These are phyloP conservation scores for Alternaria postmessia DNA, from an alignment of 2,329 filamentous ascomycete species.

Conservation along the genomic window DNA sequence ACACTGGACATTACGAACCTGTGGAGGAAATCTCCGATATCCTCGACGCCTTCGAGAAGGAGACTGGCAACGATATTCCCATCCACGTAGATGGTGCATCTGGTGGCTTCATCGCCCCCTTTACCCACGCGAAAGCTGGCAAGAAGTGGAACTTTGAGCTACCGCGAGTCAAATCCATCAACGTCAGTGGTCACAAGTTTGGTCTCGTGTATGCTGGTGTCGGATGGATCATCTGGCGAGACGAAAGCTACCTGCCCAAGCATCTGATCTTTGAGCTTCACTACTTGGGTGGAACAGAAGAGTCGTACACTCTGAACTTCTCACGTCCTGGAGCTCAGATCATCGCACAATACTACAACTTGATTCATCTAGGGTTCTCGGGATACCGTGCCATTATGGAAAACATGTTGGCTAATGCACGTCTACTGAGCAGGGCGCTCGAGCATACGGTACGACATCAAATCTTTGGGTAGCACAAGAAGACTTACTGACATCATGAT, in stretches of 20 bases:
- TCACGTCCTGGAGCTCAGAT: slow-evolving; percentile 74
- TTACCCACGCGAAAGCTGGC: slow-evolving; percentile 64
- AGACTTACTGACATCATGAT: background rate
- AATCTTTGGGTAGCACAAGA: background rate
- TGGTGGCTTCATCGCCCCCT: slow-evolving; percentile 69
- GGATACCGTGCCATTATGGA: slow-evolving; percentile 71
- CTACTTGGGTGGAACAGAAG: slow-evolving; percentile 75
- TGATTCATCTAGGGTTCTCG: slow-evolving; percentile 72
- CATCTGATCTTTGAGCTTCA: slow-evolving; percentile 75
- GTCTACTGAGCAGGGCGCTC: slow-evolving; percentile 68
- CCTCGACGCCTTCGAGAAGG: slow-evolving; percentile 68
- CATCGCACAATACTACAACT: slow-evolving; percentile 76
- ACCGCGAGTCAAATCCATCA: slow-evolving; percentile 71
- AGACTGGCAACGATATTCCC: slow-evolving; percentile 70
- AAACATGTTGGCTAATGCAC: slow-evolving; percentile 70
- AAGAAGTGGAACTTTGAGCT: slow-evolving; percentile 71
- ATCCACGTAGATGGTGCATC: slow-evolving; percentile 71
- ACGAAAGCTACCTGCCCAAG: slow-evolving; percentile 70
- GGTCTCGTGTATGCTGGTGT: slow-evolving; percentile 72
- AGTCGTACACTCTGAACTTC: slow-evolving; percentile 76
- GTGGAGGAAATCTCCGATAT: slow-evolving; percentile 73
- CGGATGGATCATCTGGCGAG: slow-evolving; percentile 67
- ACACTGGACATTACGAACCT: slow-evolving; percentile 77
- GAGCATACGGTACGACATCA: slow-evolving; percentile 60
- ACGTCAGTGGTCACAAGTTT: slow-evolving; percentile 69